Conservation (phyloP, 768 basidiomycete species). For the Podaxis sp. region DNA sequence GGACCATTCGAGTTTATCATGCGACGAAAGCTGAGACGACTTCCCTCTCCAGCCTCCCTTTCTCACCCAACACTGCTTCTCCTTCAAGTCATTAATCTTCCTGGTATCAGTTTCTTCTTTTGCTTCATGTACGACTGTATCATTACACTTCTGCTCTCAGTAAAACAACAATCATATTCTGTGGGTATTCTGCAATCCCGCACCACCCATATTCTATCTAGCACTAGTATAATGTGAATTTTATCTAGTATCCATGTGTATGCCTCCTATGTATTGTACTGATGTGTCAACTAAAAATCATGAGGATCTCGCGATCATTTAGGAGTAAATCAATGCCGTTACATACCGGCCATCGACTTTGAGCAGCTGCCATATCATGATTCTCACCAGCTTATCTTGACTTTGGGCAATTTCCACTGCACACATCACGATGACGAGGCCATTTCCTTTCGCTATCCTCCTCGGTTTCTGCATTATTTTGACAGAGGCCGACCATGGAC, state of each 20-base stretch:
- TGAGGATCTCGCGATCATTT: neutral
- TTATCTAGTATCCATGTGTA: neutral
- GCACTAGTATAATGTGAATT: neutral
- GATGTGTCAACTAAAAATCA: neutral
- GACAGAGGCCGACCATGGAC: neutral
- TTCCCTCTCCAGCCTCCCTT: conserved; percentile 3
- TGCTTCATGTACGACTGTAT: neutral
- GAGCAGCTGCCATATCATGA: neutral
- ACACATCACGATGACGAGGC: neutral
- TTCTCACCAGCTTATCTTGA: neutral
- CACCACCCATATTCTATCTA: neutral
- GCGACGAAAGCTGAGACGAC: conserved; percentile 34
- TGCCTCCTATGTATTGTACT: neutral
- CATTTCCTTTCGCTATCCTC: neutral
- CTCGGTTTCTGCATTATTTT: neutral
- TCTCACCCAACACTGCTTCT: neutral
- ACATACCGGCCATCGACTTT: neutral
- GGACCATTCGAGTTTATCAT: conserved; percentile 48
- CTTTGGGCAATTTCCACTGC: neutral
- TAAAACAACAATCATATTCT: neutral
- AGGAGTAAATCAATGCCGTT: neutral
- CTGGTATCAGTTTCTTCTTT: neutral
- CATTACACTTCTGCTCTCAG: neutral
- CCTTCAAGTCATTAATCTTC: neutral
- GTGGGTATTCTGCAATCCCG: neutral